Evolutionary conservation across 176 grass and related monocot species (phyloP).

Genomic region (Zea luxurians): DNA sequence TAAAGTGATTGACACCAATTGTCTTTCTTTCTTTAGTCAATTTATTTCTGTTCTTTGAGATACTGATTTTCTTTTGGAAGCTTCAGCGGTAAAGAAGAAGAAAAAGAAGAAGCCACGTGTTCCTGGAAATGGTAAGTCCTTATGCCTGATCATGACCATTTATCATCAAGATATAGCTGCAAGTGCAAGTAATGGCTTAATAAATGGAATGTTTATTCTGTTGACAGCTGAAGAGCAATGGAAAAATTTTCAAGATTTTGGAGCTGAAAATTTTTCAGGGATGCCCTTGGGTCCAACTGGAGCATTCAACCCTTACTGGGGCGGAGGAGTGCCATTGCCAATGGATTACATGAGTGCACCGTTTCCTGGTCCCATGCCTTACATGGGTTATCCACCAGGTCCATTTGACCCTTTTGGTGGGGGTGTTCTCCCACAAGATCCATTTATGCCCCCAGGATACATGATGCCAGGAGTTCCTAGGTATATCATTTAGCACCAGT

Average conservation of each 20-base stretch:
- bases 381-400: constrained; percentile 73
- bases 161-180: constrained; percentile 9
- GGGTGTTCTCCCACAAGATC: constrained; percentile 74
- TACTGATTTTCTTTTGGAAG: constrained; percentile 29
- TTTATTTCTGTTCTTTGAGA: constrained; percentile 20
- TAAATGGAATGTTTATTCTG: constrained; percentile 28
- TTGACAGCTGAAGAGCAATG: constrained; percentile 71
- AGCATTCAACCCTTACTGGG: constrained; percentile 86
- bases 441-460: constrained; percentile 77
- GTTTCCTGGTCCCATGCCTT: constrained; percentile 76
- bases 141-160: neutral
- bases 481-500: constrained; percentile 47
- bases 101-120: constrained; percentile 82
- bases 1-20: neutral
- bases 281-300: constrained; percentile 75
- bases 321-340: constrained; percentile 60
- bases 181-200: neutral
- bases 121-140: constrained; percentile 55
- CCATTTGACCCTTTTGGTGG: constrained; percentile 75
- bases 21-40: neutral
- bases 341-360: constrained; percentile 84
- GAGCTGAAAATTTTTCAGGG: constrained; percentile 69
- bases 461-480: constrained; percentile 89
- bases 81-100: constrained; percentile 76
- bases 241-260: constrained; percentile 78